Evolutionary conservation across 257 asterid species (phyloP), one percentile per base, ranked within the genome.

Genomic region (Phtheirospermum japonicum): DNA sequence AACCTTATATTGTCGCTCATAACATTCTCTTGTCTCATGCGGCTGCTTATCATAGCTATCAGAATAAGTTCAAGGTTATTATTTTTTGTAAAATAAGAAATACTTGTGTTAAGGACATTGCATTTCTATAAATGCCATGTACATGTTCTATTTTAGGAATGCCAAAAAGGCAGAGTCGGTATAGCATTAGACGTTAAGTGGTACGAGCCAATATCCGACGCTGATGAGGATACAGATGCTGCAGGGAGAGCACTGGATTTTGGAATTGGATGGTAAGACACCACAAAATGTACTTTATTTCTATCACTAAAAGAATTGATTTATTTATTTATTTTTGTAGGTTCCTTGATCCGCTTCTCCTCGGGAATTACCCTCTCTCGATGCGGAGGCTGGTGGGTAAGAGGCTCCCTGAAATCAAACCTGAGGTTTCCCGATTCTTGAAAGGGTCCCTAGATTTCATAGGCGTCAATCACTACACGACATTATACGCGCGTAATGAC

Each of bases 301-400:
- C 1, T 23, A 23, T 3, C 2, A 23, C 28, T 1, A 23, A 23
- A 23, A 23, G 3, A 23, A 36, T 9, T 36, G 11, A n/a, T n/a
- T n/a, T n/a, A n/a, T n/a, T n/a, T n/a, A n/a, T n/a, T n/a, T n/a
- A n/a, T n/a, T n/a, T n/a, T n/a, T n/a, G n/a, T n/a, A 83, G 95
- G 97, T 87, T 88, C 73, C 91, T 90, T 71, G 97, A 90, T 85
- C 96, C 97, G 65, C 89, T 90, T 69, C 86, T 85, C 59, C 85
- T 85, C 36, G 97, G 96, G 78, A 52, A 78, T 37, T 90, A 90
- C 69, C 97, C 95, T 82, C 72, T 82, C 66, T 83, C 96, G 59
- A 90, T 90, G 98, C 93, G 82, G 80, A 83, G 76, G 76, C 43
- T 77, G 69, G 96, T 90, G 45, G 85, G 60, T 2, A 75, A 83